Evolutionary conservation across 2,329 filamentous ascomycete species (phyloP).

Genomic region (Fusarium phyllophilum): DNA sequence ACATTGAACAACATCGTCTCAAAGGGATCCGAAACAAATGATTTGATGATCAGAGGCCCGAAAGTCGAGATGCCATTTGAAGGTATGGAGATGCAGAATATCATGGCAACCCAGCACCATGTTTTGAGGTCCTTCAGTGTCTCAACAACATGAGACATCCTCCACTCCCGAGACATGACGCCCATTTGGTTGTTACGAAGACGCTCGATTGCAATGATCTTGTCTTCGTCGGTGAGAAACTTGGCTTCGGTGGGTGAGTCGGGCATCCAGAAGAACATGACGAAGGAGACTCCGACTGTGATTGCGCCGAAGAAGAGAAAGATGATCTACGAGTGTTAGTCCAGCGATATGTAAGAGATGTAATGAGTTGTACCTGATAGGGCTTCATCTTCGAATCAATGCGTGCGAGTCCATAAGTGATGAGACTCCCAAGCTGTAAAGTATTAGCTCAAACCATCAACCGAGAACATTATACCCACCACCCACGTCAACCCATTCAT

Average conservation of each 20-base stretch:
- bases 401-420: constrained; percentile 68
- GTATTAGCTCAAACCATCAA: background rate
- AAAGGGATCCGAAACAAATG: constrained; percentile 67
- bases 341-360: rapidly evolving
- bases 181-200: constrained; percentile 66
- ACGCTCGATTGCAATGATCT: constrained; percentile 63
- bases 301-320: constrained; percentile 65
- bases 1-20: constrained; percentile 70
- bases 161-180: constrained; percentile 62
- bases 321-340: constrained; percentile 51
- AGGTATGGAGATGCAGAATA: constrained; percentile 66
- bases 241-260: constrained; percentile 62
- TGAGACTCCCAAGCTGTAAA: constrained; percentile 60
- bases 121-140: constrained; percentile 67
- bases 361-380: constrained; percentile 56
- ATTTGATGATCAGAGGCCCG: constrained; percentile 67
- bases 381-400: constrained; percentile 58
- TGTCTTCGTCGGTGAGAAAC: constrained; percentile 62
- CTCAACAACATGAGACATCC: constrained; percentile 63
- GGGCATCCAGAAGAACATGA: constrained; percentile 60
- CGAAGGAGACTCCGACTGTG: constrained; percentile 57
- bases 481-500: constrained; percentile 70
- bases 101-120: constrained; percentile 66
- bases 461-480: constrained; percentile 39
- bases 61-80: constrained; percentile 68